Evolutionary conservation across 805 yeast species (phyloP).

Genomic region (Pichia kluyveri): DNA sequence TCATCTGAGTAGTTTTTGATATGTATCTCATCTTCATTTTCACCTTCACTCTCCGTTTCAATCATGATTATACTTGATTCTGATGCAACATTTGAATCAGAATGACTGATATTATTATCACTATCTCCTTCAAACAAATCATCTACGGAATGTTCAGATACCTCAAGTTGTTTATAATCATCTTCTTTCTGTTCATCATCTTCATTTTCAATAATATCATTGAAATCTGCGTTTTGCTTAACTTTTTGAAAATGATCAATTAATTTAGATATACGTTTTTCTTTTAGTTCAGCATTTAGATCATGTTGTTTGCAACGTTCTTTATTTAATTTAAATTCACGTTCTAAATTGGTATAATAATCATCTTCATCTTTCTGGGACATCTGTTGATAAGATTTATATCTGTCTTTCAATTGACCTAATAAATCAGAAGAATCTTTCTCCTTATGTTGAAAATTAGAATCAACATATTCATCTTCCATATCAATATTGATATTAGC

Average conservation of each 20-base stretch:
- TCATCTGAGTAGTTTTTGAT: not conserved
- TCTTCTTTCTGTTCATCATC: not conserved
- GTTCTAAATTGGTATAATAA: slow-evolving; percentile 28
- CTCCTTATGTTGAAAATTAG: slow-evolving; percentile 1
- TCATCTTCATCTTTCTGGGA: slow-evolving; percentile 28
- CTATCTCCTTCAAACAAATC: too few relatives aligned
- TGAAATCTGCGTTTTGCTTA: too few relatives aligned
- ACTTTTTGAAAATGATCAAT: not conserved
- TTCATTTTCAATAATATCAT: not conserved
- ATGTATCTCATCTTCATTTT: not conserved
- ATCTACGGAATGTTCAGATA: too few relatives aligned
- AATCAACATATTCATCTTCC: not conserved
- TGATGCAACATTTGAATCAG: not conserved
- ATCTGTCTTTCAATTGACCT: slow-evolving; percentile 23
- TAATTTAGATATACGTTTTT: slow-evolving; percentile 1
- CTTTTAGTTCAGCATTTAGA: slow-evolving; percentile 1
- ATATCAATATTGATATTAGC: slow-evolving; percentile 17
- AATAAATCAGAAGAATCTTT: not conserved
- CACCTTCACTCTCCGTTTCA: not conserved
- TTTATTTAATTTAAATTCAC: slow-evolving; percentile 19
- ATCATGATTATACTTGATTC: not conserved
- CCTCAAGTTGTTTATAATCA: not conserved
- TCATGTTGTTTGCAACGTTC: slow-evolving; percentile 1
- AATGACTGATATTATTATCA: not conserved
- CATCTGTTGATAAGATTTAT: slow-evolving; percentile 22